Percentiles rank a stretch among this genome's conserved stretches.
Evolutionary conservation across 345 rosid genomes (phyloP).

Genomic region (Limnanthes douglasii): DNA sequence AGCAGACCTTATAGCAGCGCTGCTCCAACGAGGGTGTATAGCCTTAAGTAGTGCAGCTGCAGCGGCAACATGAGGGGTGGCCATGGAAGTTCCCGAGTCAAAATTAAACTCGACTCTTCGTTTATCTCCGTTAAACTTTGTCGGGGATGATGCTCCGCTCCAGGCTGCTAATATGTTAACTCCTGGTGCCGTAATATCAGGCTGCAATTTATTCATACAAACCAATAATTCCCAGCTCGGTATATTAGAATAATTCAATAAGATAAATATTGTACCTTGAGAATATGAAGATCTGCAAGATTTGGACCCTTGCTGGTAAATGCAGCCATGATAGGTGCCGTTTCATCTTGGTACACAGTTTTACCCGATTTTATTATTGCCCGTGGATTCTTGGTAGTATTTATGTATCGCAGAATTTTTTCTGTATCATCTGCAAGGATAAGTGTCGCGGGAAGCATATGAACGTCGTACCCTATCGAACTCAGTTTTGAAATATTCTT

Average conservation of each 20-base stretch:
- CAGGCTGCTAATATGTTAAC: conserved; percentile 72
- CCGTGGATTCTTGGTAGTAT: conserved; percentile 31
- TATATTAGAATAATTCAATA: too few species aligned
- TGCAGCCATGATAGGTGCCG: conserved; percentile 58
- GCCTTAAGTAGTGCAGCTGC: conserved; percentile 61
- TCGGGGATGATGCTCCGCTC: conserved; percentile 40
- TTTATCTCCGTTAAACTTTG: conserved; percentile 24
- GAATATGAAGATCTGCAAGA: conserved; percentile 34
- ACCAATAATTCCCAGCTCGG: not conserved
- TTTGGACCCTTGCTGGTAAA: conserved; percentile 79
- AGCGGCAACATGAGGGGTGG: conserved; percentile 84
- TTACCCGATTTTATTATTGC: conserved; percentile 29
- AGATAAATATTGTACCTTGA: conserved; percentile 33
- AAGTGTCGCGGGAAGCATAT: conserved; percentile 24
- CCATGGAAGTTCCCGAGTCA: conserved; percentile 77
- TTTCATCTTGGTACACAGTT: conserved; percentile 24
- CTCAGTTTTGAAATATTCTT: too few species aligned
- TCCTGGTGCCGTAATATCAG: conserved; percentile 80
- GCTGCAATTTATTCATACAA: conserved; percentile 18
- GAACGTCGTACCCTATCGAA: conserved; percentile 16
- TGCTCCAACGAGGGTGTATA: conserved; percentile 67
- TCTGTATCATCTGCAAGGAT: conserved; percentile 38
- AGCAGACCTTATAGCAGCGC: conserved; percentile 81
- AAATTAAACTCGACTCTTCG: conserved; percentile 30
- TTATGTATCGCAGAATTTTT: conserved; percentile 37